A percentile compares a stretch with the other conserved stretches of the same genome.
Conservation (phyloP, 306 rosid genomes). For the Albizia julibrissin region DNA sequence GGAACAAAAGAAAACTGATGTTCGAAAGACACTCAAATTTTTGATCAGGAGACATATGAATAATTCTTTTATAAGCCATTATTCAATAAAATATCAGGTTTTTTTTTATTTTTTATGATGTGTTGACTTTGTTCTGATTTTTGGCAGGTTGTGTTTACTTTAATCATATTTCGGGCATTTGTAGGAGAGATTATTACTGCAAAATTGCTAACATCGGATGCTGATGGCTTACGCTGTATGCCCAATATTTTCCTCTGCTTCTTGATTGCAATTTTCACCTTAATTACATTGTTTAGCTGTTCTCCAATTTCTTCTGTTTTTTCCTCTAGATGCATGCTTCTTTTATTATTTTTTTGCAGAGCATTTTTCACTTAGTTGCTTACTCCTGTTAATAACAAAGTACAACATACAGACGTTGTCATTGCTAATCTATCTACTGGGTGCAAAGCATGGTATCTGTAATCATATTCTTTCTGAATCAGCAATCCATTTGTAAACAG, state of each 20-base stretch:
- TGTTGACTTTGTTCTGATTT: conserved; percentile 27
- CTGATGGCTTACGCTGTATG: conserved; percentile 61
- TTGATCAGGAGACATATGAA: background rate
- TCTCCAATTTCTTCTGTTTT: background rate
- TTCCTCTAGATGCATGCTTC: background rate
- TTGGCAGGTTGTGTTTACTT: conserved; percentile 63
- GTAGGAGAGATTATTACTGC: conserved; percentile 73
- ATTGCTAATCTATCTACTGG: background rate
- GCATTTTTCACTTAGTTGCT: background rate
- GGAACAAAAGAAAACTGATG: background rate
- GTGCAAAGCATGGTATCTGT: conserved; percentile 22
- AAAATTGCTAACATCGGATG: conserved; percentile 59
- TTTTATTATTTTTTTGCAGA: conserved; percentile 9
- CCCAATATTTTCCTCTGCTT: conserved; percentile 25
- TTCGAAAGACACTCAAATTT: background rate
- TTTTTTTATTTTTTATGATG: conserved; percentile 1
- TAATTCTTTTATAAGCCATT: conserved; percentile 11
- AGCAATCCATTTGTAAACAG: background rate
- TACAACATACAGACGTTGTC: background rate
- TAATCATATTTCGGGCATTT: conserved; percentile 77
- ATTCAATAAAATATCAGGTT: background rate
- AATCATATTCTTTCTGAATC: background rate
- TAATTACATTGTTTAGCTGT: conserved; percentile 5
- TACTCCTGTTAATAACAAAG: background rate
- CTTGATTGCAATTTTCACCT: conserved; percentile 19